Conservation (phyloP, 2,329 filamentous ascomycete genomes). For the Botrytis galanthina region DNA sequence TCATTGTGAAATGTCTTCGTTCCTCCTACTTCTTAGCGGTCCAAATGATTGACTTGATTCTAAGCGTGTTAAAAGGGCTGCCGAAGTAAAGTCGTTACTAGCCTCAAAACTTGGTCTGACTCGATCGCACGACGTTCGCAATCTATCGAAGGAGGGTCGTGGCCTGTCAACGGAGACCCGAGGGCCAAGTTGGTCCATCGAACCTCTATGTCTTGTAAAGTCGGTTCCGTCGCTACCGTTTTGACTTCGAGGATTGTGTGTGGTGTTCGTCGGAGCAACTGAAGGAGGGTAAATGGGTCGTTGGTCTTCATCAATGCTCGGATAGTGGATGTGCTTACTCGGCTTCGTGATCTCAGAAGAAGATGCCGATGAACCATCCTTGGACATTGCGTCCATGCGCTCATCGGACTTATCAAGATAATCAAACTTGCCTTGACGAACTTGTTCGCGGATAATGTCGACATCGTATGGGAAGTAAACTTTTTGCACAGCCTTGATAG, state of each 20-base stretch:
- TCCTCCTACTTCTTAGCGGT: constrained; percentile 32
- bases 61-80: constrained; percentile 77
- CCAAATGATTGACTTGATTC: constrained; percentile 62
- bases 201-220: constrained; percentile 68
- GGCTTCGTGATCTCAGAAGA: constrained; percentile 55
- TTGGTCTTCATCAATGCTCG: constrained; percentile 78
- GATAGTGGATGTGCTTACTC: constrained; percentile 55
- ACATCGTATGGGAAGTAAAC: constrained; percentile 91
- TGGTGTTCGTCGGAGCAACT: constrained; percentile 71
- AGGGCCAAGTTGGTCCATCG: constrained; percentile 48
- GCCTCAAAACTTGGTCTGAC: constrained; percentile 81
- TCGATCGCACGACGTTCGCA: constrained; percentile 83
- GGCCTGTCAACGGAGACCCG: constrained; percentile 52
- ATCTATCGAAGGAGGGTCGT: constrained; percentile 82
- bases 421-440: constrained; percentile 77
- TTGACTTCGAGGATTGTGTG: constrained; percentile 76
- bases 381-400: constrained; percentile 41
- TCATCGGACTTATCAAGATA: constrained; percentile 51
- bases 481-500: constrained; percentile 85
- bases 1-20: constrained; percentile 15
- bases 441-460: constrained; percentile 93
- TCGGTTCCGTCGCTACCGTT: constrained; percentile 94
- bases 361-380: constrained; percentile 48
- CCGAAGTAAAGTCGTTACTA: constrained; percentile 87
- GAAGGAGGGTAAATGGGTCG: constrained; percentile 93